Evolutionary conservation across 768 basidiomycete genomes (phyloP), one percentile per base, ranked within the genome.

Genomic region (Dioszegia aurantiaca): DNA sequence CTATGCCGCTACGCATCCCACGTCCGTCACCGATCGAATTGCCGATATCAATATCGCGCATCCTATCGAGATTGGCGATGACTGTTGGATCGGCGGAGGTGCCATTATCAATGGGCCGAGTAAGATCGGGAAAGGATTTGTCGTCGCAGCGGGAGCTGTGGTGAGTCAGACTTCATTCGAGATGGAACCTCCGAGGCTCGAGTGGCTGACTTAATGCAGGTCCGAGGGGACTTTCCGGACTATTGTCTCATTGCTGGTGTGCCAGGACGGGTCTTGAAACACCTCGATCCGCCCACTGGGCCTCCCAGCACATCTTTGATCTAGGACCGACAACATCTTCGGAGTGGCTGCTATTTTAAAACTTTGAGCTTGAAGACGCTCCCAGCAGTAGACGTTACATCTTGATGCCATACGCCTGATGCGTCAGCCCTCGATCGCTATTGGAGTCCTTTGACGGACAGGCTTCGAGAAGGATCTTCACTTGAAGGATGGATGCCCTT

Each of bases 211-310:
- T 5, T 21, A 4, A 44, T 30, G 17, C 17, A 56, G 46, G 47
- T 62, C 4, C 24, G 56, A 10, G 60, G 60, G 8, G 37, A 44
- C 12, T 56, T 58, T 26, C 60, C 60, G 16, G 56, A 58, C 31
- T 48, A 62, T 30, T 56, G 55, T 27, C 56, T 62, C 1, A 56
- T 62, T 41, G 60, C 56, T 5, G 60, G 60, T 28, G 60, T 62
- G 9, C 60, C 60, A n/a, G 60, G 56, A 4, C 23, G 40, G 56
- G 54, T 62, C 56, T 24, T 62, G 46, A 62, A 62, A 26, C 41
- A 31, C 21, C 27, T 44, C 19, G 54, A 55, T n/a, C 54, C 54
- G 16, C 54, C 54, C 4, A 55, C 43, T 16, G 54, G 54, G n/a
- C n/a, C 6, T 19, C 27, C 9, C 27, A 44, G 28, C 28, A 55